Percentiles rank a stretch among this genome's conserved stretches.
Evolutionary conservation across 345 rosid genomes (phyloP).

Genomic region (Camelina sativa): DNA sequence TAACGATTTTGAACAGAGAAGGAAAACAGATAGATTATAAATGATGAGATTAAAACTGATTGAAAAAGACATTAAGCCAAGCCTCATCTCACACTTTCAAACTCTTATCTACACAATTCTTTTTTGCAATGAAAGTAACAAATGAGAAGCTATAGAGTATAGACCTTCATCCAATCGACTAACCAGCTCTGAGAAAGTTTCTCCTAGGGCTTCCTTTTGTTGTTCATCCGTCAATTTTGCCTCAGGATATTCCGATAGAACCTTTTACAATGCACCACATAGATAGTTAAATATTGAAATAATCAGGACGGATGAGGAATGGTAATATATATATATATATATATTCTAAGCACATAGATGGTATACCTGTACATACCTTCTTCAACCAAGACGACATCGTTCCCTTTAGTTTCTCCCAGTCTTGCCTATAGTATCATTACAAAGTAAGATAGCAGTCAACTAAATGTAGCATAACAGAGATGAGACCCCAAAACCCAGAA

Average conservation of each 20-base stretch:
- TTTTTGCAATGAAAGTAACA: constrained; percentile 4
- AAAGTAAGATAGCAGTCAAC: constrained; percentile 11
- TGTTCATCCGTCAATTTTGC: constrained; percentile 64
- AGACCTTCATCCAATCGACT: constrained; percentile 79
- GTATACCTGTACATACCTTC: constrained; percentile 96
- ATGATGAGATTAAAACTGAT: background rate
- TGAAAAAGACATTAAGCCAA: background rate
- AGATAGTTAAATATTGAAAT: constrained; percentile 30
- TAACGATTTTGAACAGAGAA: background rate
- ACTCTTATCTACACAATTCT: background rate
- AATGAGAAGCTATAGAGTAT: constrained; percentile 43
- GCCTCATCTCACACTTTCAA: constrained; percentile 28
- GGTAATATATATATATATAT: background rate
- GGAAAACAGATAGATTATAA: background rate
- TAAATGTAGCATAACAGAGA: background rate
- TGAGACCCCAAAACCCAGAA: constrained; percentile 1
- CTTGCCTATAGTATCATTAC: constrained; percentile 58
- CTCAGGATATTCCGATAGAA: constrained; percentile 85
- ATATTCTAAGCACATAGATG: constrained; percentile 31
- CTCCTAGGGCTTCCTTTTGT: constrained; percentile 71
- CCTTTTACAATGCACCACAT: constrained; percentile 53
- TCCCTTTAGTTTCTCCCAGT: constrained; percentile 83
- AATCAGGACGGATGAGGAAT: constrained; percentile 7
- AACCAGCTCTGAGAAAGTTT: constrained; percentile 63
- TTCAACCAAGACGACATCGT: constrained; percentile 81